phyloP scores from a whole-genome alignment of 306 rosid species.

The Malus sieversii region DNA sequence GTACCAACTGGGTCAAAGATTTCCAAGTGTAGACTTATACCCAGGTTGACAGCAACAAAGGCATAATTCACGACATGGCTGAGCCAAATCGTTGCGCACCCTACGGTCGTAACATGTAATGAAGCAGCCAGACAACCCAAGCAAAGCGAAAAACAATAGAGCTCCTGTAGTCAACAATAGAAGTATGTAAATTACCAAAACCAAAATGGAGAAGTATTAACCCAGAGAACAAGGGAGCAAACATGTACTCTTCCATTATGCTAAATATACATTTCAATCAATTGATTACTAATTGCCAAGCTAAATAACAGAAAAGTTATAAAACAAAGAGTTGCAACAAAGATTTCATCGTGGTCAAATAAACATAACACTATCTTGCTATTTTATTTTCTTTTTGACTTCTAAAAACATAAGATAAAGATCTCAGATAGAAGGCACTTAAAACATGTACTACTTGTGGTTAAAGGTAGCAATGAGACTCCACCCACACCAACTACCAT shows the following conservation, averaged over 20 bases:
- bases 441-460: neutral
- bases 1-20: conserved; percentile 7
- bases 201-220: neutral
- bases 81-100: conserved; percentile 97
- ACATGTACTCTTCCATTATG: neutral
- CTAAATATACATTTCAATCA: neutral
- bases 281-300: neutral
- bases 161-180: conserved; percentile 63
- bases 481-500: neutral
- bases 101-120: conserved; percentile 96
- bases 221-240: neutral
- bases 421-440: neutral
- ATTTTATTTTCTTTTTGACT: neutral
- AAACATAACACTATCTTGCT: neutral
- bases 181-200: conserved; percentile 9
- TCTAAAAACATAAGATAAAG: neutral
- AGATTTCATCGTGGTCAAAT: neutral
- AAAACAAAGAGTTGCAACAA: neutral
- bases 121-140: conserved; percentile 97
- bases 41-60: conserved; percentile 99
- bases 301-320: neutral
- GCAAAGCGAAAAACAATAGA: conserved; percentile 81
- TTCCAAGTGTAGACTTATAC: conserved; percentile 33
- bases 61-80: conserved; percentile 96
- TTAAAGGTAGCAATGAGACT: neutral